Base-by-base conservation (phyloP, 2,329 filamentous ascomycete species). In the Fonsecaea erecta region DNA sequence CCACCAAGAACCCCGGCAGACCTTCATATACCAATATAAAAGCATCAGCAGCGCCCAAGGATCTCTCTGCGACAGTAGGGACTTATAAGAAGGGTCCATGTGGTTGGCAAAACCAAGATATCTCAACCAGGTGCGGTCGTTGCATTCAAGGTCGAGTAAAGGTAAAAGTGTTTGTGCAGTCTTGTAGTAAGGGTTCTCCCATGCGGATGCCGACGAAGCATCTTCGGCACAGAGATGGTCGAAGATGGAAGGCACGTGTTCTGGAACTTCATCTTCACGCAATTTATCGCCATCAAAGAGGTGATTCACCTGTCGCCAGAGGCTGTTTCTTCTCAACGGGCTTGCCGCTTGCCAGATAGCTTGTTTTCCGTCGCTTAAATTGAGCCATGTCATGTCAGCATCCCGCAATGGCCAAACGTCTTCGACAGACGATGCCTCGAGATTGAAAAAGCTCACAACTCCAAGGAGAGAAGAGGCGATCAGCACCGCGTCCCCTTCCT, bases 301-400 rank as follows among this genome's bases (percentile, higher is more conserved):
- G 16, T 58, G 16, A 40, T 16, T 55, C 8, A 67, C 18, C 35
- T 43, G 1, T 48, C 52, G 54, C 62, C 62, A 69, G 9, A 83
- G 67, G 59, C 83, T 84, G 18, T 83, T 81, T 0, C 76, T 70
- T 9, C 83, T 76, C 3, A 78, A 64, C 0, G 85, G 83, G 56
- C 87, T 77, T 0, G 82, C 77, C 0, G 87, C 72, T 1, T 78
- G 72, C 81, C 82, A 87, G 0, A 88, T 77, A 3, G 80, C 78
- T 60, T 78, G 80, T 74, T 89, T 88, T 0, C 84, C 84, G 12
- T 84, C 80, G 63, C 78, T 81, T 73, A 89, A 80, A 56, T 78
- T 82, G 1, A 89, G 72, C 87, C 86, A 90, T 70, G 84, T 79
- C 1, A 89, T 76, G 66, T 88, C 84, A 0, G 76, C 65, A 0